Conservation (phyloP, 345 rosid species). For the Microthlaspi erraticum region DNA sequence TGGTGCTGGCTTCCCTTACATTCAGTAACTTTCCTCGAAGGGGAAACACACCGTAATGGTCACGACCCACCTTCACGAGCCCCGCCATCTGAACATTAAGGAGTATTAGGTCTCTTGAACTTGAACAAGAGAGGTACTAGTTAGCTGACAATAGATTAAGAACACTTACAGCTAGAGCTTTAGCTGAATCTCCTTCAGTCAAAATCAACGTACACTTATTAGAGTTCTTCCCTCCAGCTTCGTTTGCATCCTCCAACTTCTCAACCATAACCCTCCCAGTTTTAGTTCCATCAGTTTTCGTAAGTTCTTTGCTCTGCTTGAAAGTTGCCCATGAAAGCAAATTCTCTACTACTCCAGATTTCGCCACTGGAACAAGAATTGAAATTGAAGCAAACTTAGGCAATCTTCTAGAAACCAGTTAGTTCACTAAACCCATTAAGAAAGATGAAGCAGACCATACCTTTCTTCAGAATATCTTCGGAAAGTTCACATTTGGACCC, state of each 20-base stretch:
- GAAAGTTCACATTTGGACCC: conserved; percentile 93
- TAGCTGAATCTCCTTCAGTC: conserved; percentile 99
- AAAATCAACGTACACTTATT: conserved; percentile 80
- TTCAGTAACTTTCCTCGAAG: conserved; percentile 91
- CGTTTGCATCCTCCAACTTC: conserved; percentile 91
- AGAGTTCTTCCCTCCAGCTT: conserved; percentile 87
- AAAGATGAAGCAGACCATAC: conserved; percentile 46
- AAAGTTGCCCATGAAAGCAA: conserved; percentile 92
- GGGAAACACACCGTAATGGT: conserved; percentile 86
- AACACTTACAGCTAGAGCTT: conserved; percentile 85
- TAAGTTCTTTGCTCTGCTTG: conserved; percentile 85
- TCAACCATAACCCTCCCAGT: conserved; percentile 62
- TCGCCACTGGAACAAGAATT: conserved; percentile 60
- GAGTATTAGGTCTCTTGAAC: conserved; percentile 25
- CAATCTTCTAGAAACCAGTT: background rate
- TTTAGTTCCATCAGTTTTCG: conserved; percentile 91
- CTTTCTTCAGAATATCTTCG: conserved; percentile 84
- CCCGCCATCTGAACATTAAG: conserved; percentile 71
- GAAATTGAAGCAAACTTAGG: conserved; percentile 3
- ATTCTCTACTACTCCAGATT: conserved; percentile 78
- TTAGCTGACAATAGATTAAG: background rate
- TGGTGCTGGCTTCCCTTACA: conserved; percentile 90
- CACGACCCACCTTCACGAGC: conserved; percentile 52
- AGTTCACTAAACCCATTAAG: conserved; percentile 6
- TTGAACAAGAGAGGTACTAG: background rate